Evolutionary conservation across 148 eudicot species (phyloP).

Genomic region (Persicaria tinctoria): DNA sequence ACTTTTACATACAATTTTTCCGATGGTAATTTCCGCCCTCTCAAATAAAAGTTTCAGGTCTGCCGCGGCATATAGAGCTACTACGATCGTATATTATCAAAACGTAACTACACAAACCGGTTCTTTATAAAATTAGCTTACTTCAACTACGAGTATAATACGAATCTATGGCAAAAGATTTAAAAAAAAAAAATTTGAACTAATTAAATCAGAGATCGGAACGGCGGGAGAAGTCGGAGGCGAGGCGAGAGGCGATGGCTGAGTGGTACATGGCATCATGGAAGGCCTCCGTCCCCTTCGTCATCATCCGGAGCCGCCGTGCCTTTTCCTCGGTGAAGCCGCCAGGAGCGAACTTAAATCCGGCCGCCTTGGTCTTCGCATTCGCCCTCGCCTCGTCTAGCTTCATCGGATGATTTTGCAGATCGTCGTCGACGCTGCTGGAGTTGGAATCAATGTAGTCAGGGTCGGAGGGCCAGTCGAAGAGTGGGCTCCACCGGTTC

Average conservation of each 20-base stretch:
- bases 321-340: conserved; percentile 76
- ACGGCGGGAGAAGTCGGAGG: conserved; percentile 36
- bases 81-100: too few relatives aligned
- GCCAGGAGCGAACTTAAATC: conserved; percentile 31
- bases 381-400: too few relatives aligned
- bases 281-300: conserved; percentile 34
- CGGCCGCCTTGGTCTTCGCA: background rate
- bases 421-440: background rate
- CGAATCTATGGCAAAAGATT: too few relatives aligned
- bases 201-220: background rate
- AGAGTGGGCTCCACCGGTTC: conserved; percentile 64
- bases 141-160: too few relatives aligned
- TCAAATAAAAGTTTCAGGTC: too few relatives aligned
- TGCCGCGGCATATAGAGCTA: too few relatives aligned
- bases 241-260: conserved; percentile 71
- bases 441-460: conserved; percentile 46
- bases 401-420: too few relatives aligned
- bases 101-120: too few relatives aligned
- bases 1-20: too few relatives aligned
- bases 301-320: conserved; percentile 48
- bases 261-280: conserved; percentile 82
- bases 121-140: too few relatives aligned
- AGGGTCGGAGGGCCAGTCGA: conserved; percentile 54
- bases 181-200: too few relatives aligned
- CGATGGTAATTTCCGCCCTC: too few relatives aligned